These are phyloP conservation scores for Aspergillus sclerotialis DNA, from an alignment of 2,329 filamentous ascomycete genomes.

Conservation along the genomic window DNA sequence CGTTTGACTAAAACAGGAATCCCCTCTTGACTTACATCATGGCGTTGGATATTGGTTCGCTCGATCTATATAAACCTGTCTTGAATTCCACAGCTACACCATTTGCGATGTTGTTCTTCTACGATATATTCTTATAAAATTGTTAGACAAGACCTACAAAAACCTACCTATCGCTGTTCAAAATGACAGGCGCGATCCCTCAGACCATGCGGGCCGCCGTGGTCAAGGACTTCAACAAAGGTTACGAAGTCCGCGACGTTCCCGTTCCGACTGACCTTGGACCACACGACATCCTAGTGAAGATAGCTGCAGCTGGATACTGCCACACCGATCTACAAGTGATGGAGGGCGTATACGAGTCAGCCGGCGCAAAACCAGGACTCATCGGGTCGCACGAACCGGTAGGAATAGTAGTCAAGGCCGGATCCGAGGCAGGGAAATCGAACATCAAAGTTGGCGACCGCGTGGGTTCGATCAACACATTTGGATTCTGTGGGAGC, in stretches of 20 bases:
- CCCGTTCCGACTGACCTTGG: constrained; percentile 8
- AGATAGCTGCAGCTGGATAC: constrained; percentile 6
- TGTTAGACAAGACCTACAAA: too few relatives aligned
- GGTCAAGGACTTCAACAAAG: constrained; percentile 12
- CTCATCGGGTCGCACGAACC: constrained; percentile 29
- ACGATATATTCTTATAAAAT: too few relatives aligned
- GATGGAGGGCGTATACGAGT: constrained; percentile 15
- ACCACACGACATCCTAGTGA: constrained; percentile 11
- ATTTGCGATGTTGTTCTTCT: too few relatives aligned
- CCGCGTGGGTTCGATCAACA: constrained; percentile 21
- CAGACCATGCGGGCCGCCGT: constrained; percentile 9
- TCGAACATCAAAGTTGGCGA: constrained; percentile 21
- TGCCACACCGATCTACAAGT: constrained; percentile 15
- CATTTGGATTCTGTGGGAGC: constrained; percentile 20
- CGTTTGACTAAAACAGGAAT: too few relatives aligned
- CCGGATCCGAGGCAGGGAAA: constrained; percentile 16
- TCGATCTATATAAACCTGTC: too few relatives aligned
- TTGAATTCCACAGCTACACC: too few relatives aligned
- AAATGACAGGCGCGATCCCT: constrained; percentile 6
- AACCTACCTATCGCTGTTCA: too few relatives aligned
- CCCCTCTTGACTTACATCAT: too few relatives aligned
- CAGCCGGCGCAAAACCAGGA: constrained; percentile 12
- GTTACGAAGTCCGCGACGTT: constrained; percentile 13
- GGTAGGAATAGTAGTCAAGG: constrained; percentile 20
- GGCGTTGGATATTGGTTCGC: too few relatives aligned